Evolutionary conservation across 2,329 filamentous ascomycete species (phyloP).

Genomic region (Aspergillus alliaceus): DNA sequence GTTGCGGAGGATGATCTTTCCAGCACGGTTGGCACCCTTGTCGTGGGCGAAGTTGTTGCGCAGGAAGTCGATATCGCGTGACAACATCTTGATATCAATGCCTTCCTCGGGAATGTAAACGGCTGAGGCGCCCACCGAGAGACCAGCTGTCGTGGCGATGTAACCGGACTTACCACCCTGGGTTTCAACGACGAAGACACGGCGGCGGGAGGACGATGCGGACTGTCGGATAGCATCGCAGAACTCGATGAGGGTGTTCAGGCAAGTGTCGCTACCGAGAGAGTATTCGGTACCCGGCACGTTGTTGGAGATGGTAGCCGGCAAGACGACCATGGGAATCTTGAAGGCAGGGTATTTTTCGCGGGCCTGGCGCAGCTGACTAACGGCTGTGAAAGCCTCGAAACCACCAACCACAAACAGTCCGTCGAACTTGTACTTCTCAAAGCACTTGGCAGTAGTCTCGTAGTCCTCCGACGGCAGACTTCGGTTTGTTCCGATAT

Average conservation of each 20-base stretch:
- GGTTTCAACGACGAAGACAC: conserved; percentile 96
- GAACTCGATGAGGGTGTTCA: conserved; percentile 91
- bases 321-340: conserved; percentile 86
- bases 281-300: conserved; percentile 97
- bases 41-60: conserved; percentile 83
- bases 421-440: conserved; percentile 83
- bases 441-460: conserved; percentile 76
- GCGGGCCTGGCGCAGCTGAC: conserved; percentile 78
- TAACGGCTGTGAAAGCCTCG: conserved; percentile 88
- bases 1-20: conserved; percentile 94
- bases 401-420: conserved; percentile 92
- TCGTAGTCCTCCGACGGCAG: conserved; percentile 84
- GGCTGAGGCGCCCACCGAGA: conserved; percentile 81
- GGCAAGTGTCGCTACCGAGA: conserved; percentile 89
- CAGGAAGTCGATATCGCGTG: conserved; percentile 83
- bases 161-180: conserved; percentile 66
- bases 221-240: conserved; percentile 98
- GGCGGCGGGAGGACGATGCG: conserved; percentile 83
- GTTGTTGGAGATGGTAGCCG: conserved; percentile 98
- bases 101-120: conserved; percentile 98
- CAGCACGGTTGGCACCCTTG: conserved; percentile 82
- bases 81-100: conserved; percentile 88
- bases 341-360: conserved; percentile 78
- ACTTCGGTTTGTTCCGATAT: conserved; percentile 95
- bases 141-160: conserved; percentile 79